These are phyloP conservation scores for Ophiostoma quercus DNA, from an alignment of 2,329 filamentous ascomycete genomes.

Conservation along the genomic window DNA sequence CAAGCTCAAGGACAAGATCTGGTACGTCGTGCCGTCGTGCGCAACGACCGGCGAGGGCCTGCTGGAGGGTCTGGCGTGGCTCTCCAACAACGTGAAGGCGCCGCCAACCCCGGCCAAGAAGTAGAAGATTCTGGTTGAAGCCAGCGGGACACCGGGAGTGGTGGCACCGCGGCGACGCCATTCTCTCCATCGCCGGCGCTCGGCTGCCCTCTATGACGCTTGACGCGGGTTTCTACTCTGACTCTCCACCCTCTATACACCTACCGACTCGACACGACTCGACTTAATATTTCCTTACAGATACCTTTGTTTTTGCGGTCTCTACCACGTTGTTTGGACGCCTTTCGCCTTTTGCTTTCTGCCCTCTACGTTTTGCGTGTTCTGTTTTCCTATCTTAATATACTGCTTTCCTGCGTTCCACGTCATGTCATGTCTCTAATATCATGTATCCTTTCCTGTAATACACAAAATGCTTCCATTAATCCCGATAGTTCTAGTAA, in stretches of 20 bases:
- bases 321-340: not conserved
- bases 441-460: not conserved
- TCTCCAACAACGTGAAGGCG: slow-evolving; percentile 77
- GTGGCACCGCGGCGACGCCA: not conserved
- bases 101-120: slow-evolving; percentile 52
- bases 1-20: slow-evolving; percentile 76
- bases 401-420: not conserved
- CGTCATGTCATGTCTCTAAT: not conserved
- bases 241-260: not conserved
- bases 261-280: not conserved
- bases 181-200: not conserved
- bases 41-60: slow-evolving; percentile 77
- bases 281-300: slow-evolving; percentile 13
- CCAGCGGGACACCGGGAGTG: not conserved
- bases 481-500: not conserved
- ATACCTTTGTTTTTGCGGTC: slow-evolving; percentile 16
- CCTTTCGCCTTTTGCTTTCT: not conserved
- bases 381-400: not conserved
- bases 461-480: not conserved
- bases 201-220: not conserved
- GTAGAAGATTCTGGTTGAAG: slow-evolving; percentile 33
- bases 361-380: not conserved
- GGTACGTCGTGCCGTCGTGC: slow-evolving; percentile 79
- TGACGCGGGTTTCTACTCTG: too few relatives aligned
- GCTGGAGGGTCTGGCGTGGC: slow-evolving; percentile 74